Evolutionary conservation across 1,284 basidiomycete genomes (phyloP), one percentile per base, ranked within the genome.

Genomic region (Leucoagaricus sp.): DNA sequence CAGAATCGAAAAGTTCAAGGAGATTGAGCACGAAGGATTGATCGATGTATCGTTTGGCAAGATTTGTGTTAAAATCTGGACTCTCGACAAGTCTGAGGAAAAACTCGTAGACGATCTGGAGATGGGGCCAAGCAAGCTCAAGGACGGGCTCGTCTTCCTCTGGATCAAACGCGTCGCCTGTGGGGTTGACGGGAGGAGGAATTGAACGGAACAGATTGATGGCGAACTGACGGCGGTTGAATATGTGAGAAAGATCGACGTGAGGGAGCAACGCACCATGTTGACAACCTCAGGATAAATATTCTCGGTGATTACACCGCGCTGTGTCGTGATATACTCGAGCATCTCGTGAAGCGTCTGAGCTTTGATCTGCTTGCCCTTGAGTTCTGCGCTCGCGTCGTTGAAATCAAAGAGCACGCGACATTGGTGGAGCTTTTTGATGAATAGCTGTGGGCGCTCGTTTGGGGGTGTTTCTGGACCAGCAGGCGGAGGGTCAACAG

Each of bases 41-140:
- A 72, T 99, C 97, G 70, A 99, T 96, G 75, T 94, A 98, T 58
- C 93, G 91, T 75, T 98, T 99, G 56, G 97, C 97, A 61, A 97
- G 77, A 72, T 98, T 98, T 64, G 94, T 96, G 81, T 98, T 98
- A 79, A 99, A 98, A 72, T 99, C 97, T 10, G 93, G 91, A 67
- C 89, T 94, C 75, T 99, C 97, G 59, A 99, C 93, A 69, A 99
- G 99, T 55, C 97, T 93, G 34, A 99, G 86, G 86, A 99, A 99
- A 76, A 99, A 98, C 75, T 99, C 97, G 77, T 99, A 99, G 52
- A 99, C 97, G 64, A 99, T 96, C 75, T 99, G 96, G 55, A 99
- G 84, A 73, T 99, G 97, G 28, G 97, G 97, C 97, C 97, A 99
- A 15, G 97, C 97, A 54, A 99, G 89, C 72, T 99, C 97, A 60